phyloP scores from a whole-genome alignment of 2,329 filamentous ascomycete species.

The Ceratocystis eucalypticola region DNA sequence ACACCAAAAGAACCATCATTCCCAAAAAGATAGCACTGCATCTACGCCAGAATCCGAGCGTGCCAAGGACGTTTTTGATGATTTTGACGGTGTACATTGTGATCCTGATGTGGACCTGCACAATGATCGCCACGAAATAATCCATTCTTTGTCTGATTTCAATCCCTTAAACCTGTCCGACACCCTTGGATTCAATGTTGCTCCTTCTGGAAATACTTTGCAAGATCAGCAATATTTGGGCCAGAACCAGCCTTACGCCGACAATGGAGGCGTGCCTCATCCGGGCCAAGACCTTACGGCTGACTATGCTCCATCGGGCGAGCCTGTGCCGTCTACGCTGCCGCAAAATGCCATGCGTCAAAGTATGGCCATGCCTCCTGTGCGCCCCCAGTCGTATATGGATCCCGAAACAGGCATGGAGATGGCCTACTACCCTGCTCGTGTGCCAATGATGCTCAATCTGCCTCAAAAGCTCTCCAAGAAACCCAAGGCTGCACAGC shows the following conservation, averaged over 20 bases:
- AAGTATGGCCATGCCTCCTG: slow-evolving; percentile 19
- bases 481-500: slow-evolving; percentile 47
- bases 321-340: background rate
- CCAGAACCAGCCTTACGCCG: background rate
- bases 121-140: slow-evolving; percentile 1
- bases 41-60: slow-evolving; percentile 45
- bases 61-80: slow-evolving; percentile 54
- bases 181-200: slow-evolving; percentile 8
- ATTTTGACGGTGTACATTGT: slow-evolving; percentile 73
- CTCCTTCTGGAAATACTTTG: background rate
- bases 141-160: slow-evolving; percentile 5
- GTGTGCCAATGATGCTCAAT: slow-evolving; percentile 86
- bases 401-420: slow-evolving; percentile 54
- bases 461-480: slow-evolving; percentile 77
- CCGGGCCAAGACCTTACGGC: background rate
- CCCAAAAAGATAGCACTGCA: background rate
- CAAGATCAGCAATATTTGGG: background rate
- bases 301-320: background rate
- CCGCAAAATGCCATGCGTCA: slow-evolving; percentile 5
- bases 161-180: slow-evolving; percentile 11
- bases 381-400: slow-evolving; percentile 43
- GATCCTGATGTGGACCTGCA: slow-evolving; percentile 34
- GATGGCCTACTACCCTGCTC: slow-evolving; percentile 93
- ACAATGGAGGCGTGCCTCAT: background rate
- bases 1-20: background rate